A percentile compares a stretch with the other conserved stretches of the same genome.
phyloP scores from a whole-genome alignment of 805 yeast genomes.

The Candida xyloterini region DNA sequence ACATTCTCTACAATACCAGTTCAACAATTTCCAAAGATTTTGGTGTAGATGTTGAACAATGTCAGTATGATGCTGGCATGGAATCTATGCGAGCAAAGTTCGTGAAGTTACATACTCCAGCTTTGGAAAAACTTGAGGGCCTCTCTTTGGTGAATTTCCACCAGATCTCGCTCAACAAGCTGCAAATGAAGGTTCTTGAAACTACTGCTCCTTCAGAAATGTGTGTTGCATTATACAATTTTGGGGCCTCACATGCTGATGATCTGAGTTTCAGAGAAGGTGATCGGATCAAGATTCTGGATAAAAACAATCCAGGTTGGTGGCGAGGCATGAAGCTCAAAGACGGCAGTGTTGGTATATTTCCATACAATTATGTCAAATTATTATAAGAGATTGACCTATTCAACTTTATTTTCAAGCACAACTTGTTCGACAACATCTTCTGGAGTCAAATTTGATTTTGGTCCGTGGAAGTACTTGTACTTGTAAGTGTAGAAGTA shows the following conservation, averaged over 20 bases:
- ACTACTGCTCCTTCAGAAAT: constrained; percentile 14
- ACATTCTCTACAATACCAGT: constrained; percentile 14
- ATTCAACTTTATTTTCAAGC: constrained; percentile 1
- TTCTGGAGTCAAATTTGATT: constrained; percentile 18
- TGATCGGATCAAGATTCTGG: constrained; percentile 40
- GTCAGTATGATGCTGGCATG: constrained; percentile 7
- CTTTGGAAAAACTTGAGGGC: constrained; percentile 5
- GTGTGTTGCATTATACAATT: constrained; percentile 42
- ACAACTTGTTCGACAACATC: constrained; percentile 10
- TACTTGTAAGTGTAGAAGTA: constrained; percentile 53
- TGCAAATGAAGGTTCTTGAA: constrained; percentile 18
- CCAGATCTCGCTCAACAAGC: constrained; percentile 15
- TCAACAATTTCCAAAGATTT: constrained; percentile 10
- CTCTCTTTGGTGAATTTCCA: constrained; percentile 19
- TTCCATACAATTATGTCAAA: constrained; percentile 46
- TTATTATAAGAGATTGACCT: constrained; percentile 1
- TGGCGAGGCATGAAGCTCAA: constrained; percentile 43
- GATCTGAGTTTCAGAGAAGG: constrained; percentile 45
- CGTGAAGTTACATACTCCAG: constrained; percentile 7
- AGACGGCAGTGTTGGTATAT: constrained; percentile 41
- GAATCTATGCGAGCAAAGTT: constrained; percentile 8
- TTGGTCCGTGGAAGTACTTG: constrained; percentile 56
- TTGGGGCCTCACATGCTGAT: constrained; percentile 33
- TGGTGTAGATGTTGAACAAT: constrained; percentile 8
- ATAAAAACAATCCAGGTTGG: constrained; percentile 42